Conservation (phyloP, 169 alveolate species). For the Cryptosporidium canis region DNA sequence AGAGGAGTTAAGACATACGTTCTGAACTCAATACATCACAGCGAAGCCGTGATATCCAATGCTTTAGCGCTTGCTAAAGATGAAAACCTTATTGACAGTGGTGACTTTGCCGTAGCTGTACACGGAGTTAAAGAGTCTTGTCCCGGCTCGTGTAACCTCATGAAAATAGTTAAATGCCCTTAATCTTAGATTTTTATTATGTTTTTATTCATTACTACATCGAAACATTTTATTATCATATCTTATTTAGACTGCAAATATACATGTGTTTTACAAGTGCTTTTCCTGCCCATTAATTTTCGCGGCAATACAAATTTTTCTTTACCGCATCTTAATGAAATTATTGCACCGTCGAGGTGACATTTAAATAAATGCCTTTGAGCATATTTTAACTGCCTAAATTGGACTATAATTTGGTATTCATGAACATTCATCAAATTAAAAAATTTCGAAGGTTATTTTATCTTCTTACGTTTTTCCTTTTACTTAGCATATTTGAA, state of each 20-base stretch:
- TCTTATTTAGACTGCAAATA: too few species aligned
- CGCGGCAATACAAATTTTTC: too few species aligned
- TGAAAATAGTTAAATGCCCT: conserved; percentile 84
- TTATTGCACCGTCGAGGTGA: too few species aligned
- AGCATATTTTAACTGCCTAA: too few species aligned
- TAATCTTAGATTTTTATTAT: not conserved
- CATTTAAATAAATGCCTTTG: too few species aligned
- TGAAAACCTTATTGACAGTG: conserved; percentile 86
- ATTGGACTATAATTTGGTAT: not conserved
- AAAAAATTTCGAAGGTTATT: not conserved
- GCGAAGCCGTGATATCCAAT: conserved; percentile 86
- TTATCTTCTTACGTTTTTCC: not conserved
- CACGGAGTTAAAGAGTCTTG: conserved; percentile 95
- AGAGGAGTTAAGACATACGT: conserved; percentile 94
- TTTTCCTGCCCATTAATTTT: too few species aligned
- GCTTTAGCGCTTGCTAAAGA: conserved; percentile 93
- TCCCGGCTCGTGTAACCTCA: conserved; percentile 92
- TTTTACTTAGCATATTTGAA: not conserved
- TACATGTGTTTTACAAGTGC: too few species aligned
- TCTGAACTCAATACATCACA: conserved; percentile 90
- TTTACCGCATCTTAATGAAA: too few species aligned
- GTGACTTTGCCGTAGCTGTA: conserved; percentile 92
- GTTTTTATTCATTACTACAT: not conserved
- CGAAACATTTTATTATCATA: not conserved
- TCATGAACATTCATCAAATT: not conserved